Base-by-base conservation (phyloP, 495 filamentous ascomycete genomes). In the Aspergillus egyptiacus region DNA sequence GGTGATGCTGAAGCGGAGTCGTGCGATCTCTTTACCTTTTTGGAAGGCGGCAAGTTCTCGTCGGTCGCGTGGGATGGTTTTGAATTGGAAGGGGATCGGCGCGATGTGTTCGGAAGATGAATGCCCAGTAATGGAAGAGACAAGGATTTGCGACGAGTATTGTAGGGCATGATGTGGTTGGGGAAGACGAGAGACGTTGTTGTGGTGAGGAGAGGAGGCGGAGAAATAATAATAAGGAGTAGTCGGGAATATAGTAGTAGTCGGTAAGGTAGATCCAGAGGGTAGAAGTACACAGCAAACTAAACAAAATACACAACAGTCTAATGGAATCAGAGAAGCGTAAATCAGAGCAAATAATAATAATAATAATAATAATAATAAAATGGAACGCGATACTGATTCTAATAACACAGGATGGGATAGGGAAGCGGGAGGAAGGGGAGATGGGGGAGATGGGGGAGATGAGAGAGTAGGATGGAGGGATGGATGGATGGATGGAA, bases 61-160 rank as follows among this genome's bases (percentile, higher is more conserved):
- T 76, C 70, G 45, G 70, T 72, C 32, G 74, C 61, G 51, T 79
- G 72, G 8, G 62, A 30, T 42, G 71, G 64, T 69, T 80, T 82
- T 46, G 72, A 68, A 28, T 70, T 57, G 38, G 85, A 80, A 55
- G 85, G 80, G 58, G 80, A 81, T 65, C 82, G 81, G 67, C 89
- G 80, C 47, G 83, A 81, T 50, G 83, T 79, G 61, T 85, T 84
- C 39, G 90, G 93, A 38, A 98, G 71, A 58, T 91, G 88, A 53
- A 97, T 95, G 63, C 93, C 93, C 55, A 97, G 79, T 50, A 89
- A 91, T 17, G 89, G 87, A 55, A 98, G 76, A 24, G 93, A 98
- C 60, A 98, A 70, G 62, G 90, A 95, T 73, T 97, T 98, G 68
- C 93, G 84, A 70, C 93, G 86, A 53, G 93, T 98, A 69, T 98